Evolutionary conservation across 441 rosid genomes (phyloP).

Genomic region (Rhodomyrtus psidioides): DNA sequence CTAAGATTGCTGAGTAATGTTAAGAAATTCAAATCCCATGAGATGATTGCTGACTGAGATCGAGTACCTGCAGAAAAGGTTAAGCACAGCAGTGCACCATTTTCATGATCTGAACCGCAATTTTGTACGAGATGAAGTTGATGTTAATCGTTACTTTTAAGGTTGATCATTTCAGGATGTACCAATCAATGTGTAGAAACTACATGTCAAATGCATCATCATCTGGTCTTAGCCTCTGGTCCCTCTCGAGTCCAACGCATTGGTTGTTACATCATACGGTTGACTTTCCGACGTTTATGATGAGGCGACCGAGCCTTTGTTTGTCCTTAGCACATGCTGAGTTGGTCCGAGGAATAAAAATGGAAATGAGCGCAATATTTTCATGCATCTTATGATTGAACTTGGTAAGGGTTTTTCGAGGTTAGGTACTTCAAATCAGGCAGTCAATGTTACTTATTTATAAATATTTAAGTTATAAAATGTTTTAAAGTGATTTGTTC

Average conservation of each 20-base stretch:
- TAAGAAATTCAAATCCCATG: too few species aligned
- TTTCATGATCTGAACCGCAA: too few species aligned
- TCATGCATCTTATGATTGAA: not conserved
- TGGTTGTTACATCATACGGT: not conserved
- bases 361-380: not conserved
- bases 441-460: too few species aligned
- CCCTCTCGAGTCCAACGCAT: not conserved
- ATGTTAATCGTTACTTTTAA: too few species aligned
- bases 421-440: not conserved
- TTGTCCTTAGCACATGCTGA: not conserved
- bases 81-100: too few species aligned
- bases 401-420: not conserved
- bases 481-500: not conserved
- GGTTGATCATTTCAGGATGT: not conserved
- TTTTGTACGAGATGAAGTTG: too few species aligned
- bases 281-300: not conserved
- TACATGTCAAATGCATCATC: not conserved
- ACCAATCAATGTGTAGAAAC: not conserved
- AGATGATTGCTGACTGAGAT: conserved; percentile 88
- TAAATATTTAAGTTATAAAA: not conserved
- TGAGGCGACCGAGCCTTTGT: too few species aligned
- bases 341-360: not conserved
- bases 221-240: not conserved
- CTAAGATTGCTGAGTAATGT: too few species aligned
- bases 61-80: conserved; percentile 87